Evolutionary conservation across 257 asterid species (phyloP).

Genomic region (Nicotiana paniculata): DNA sequence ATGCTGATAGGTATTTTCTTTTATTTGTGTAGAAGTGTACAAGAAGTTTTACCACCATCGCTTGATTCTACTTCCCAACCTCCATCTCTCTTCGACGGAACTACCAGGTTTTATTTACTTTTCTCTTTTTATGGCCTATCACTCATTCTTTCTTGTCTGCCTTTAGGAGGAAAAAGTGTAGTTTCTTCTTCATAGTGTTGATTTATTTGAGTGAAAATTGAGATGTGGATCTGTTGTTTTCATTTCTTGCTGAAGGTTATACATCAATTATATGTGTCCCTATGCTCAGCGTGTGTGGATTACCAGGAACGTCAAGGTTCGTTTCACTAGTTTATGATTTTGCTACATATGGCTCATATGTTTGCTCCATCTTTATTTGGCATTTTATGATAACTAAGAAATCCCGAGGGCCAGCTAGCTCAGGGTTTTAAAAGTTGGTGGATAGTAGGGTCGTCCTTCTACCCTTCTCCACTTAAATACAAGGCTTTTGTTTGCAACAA

Average conservation of each 20-base stretch:
- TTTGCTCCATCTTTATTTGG: no score
- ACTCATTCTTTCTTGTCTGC: not conserved
- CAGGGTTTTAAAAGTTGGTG: no score
- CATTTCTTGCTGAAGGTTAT: conserved; percentile 43
- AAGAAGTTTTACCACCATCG: conserved; percentile 46
- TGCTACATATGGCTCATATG: not conserved
- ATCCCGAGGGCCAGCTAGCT: no score
- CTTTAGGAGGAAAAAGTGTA: not conserved
- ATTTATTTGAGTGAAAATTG: not conserved
- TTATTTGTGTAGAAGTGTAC: conserved; percentile 23
- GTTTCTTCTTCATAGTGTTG: not conserved
- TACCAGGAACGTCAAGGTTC: conserved; percentile 62
- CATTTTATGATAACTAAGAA: no score
- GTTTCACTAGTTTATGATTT: not conserved
- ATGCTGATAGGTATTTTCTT: not conserved
- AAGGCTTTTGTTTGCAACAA: no score
- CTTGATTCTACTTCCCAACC: conserved; percentile 55
- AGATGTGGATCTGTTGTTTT: not conserved
- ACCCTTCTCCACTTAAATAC: no score
- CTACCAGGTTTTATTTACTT: conserved; percentile 37
- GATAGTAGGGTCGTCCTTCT: no score
- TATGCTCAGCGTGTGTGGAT: conserved; percentile 77
- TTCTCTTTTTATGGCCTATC: not conserved
- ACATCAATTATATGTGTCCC: conserved; percentile 51
- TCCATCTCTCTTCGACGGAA: conserved; percentile 69